Evolutionary conservation across 768 basidiomycete genomes (phyloP).

Genomic region (Boletus rubroflammeus): DNA sequence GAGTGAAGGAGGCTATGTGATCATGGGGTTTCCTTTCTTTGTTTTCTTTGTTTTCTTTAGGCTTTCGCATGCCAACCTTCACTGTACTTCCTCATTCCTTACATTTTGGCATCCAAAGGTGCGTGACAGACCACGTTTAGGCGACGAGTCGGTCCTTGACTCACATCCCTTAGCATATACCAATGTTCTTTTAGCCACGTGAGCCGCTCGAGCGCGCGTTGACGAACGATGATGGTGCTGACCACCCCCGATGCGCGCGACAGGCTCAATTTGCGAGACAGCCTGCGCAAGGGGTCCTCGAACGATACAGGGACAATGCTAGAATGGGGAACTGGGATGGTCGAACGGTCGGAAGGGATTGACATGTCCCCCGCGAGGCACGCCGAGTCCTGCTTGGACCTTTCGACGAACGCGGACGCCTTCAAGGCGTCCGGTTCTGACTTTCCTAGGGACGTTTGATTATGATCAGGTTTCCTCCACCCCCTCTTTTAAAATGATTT

Average conservation of each 20-base stretch:
- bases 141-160: background rate
- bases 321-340: background rate
- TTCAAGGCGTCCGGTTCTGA: background rate
- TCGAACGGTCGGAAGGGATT: no score
- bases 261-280: background rate
- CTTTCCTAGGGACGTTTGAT: background rate
- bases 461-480: background rate
- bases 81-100: background rate
- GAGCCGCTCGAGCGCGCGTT: background rate
- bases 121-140: background rate
- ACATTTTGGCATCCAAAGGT: background rate
- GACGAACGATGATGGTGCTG: background rate
- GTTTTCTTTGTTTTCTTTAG: background rate
- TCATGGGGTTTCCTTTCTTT: background rate
- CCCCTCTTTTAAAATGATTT: background rate
- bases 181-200: constrained; percentile 1
- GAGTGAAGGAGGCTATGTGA: background rate
- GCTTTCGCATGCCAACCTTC: background rate
- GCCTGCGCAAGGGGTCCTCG: background rate
- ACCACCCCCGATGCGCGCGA: background rate
- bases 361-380: no score
- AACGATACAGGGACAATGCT: background rate
- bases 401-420: background rate
- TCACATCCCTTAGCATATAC: background rate
- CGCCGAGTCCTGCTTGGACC: no score